A percentile compares a stretch with the other conserved stretches of the same genome.
phyloP scores from a whole-genome alignment of 192 early-diverging fungal species.

The Powellomyces hirtus region DNA sequence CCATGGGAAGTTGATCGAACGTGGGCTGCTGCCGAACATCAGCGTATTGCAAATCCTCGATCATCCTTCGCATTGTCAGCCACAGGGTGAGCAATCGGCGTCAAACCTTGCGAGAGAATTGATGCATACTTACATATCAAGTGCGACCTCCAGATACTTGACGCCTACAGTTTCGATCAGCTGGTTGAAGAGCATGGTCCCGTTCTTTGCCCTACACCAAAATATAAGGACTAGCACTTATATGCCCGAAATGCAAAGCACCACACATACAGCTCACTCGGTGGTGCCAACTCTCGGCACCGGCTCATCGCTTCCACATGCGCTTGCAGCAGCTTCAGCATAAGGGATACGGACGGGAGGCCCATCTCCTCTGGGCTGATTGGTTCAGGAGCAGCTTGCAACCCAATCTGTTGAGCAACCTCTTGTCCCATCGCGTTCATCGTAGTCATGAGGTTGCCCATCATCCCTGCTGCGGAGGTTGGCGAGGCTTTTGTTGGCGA shows the following conservation, averaged over 20 bases:
- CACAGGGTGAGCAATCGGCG: not conserved
- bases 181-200: conserved; percentile 66
- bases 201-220: conserved; percentile 69
- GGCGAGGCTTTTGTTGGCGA: conserved; percentile 25
- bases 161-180: conserved; percentile 78
- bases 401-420: conserved; percentile 15
- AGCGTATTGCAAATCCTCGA: conserved; percentile 55
- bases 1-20: conserved; percentile 56
- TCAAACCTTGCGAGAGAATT: not conserved
- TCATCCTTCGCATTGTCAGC: conserved; percentile 42
- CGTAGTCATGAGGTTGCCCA: conserved; percentile 20
- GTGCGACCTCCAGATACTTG: conserved; percentile 76
- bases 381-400: conserved; percentile 9
- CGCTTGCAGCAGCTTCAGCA: conserved; percentile 32
- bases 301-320: conserved; percentile 58
- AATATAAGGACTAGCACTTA: not conserved
- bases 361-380: conserved; percentile 34
- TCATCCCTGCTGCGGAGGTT: conserved; percentile 22
- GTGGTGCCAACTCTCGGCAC: conserved; percentile 71
- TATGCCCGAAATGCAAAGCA: not conserved
- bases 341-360: conserved; percentile 31
- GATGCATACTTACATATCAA: conserved; percentile 66
- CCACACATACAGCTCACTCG: conserved; percentile 51
- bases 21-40: conserved; percentile 68
- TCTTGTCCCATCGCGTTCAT: conserved; percentile 26